phyloP scores from a whole-genome alignment of 1,284 basidiomycete genomes.

The Moniliella sp. region DNA sequence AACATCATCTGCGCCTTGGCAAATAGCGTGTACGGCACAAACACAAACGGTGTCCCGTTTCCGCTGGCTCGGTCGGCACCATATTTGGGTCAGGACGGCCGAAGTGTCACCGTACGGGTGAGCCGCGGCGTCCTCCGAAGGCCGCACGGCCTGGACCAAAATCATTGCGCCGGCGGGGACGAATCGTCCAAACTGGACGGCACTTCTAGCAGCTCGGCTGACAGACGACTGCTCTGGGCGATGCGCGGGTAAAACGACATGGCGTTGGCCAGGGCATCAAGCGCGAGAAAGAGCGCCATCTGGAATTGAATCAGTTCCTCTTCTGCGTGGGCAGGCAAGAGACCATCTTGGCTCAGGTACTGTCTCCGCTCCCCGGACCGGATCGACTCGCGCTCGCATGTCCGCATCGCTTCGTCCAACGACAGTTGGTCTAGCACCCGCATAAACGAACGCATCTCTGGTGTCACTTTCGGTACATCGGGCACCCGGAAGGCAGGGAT shows the following conservation, averaged over 20 bases:
- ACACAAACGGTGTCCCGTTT: no score
- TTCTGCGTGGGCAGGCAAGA: conserved; percentile 6
- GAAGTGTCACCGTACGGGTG: no score
- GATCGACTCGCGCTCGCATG: conserved; percentile 35
- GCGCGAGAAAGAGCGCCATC: conserved; percentile 37
- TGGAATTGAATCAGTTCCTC: conserved; percentile 38
- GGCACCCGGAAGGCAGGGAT: conserved; percentile 40
- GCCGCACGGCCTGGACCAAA: conserved; percentile 38
- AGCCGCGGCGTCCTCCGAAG: no score
- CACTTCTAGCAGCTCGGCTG: conserved; percentile 38
- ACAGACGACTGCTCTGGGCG: conserved; percentile 35
- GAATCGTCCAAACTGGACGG: conserved; percentile 34
- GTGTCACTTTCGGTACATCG: conserved; percentile 35
- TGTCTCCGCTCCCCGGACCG: conserved; percentile 24
- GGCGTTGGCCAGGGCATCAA: conserved; percentile 37
- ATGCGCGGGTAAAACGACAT: conserved; percentile 37
- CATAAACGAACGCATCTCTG: conserved; percentile 36
- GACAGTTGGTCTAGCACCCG: conserved; percentile 34
- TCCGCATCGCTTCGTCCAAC: conserved; percentile 36
- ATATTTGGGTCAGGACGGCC: no score
- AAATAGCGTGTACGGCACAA: no score
- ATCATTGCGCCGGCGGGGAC: conserved; percentile 27
- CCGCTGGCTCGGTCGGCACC: no score
- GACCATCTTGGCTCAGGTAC: conserved; percentile 5
- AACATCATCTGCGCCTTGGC: no score